Evolutionary conservation across 1,284 basidiomycete species (phyloP), one percentile per base, ranked within the genome.

Genomic region (Heimioporus punctisporus): DNA sequence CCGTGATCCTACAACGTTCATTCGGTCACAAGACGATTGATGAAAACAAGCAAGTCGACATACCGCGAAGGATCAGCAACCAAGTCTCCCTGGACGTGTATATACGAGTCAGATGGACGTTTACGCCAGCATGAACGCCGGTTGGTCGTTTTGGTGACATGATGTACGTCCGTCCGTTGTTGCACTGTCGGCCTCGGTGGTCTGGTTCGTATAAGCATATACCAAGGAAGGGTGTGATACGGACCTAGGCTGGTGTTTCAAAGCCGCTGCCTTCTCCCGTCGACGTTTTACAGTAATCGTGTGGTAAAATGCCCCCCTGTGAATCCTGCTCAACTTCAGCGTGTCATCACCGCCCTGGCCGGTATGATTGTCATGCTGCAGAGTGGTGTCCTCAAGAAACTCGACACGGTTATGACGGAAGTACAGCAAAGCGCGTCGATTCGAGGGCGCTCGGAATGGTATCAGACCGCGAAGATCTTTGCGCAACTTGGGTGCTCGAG

Each of bases 61-160:
- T n/a, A n/a, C n/a, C n/a, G n/a, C n/a, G n/a, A n/a, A n/a, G n/a
- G n/a, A n/a, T n/a, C n/a, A n/a, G n/a, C n/a, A n/a, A n/a, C n/a
- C n/a, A n/a, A n/a, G n/a, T n/a, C n/a, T n/a, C n/a, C n/a, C n/a
- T n/a, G n/a, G n/a, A n/a, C n/a, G n/a, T n/a, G n/a, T n/a, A n/a
- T 90, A 90, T 64, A 73, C 74, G 10, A 79, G 76, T 4, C 89
- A 92, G 60, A 75, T 83, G 72, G 76, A 82, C 26, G 77, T 81
- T 2, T 93, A 90, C 65, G 63, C 78, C 6, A 81, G 81, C 49
- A 72, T 72, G 17, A 81, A 85, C 5, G 80, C 86, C 1, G 89
- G 91, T 0, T 91, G 85, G 82, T 74, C 74, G 25, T 93, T 92
- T 70, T 92, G 91, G 90, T 80, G n/a, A n/a, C n/a, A n/a, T n/a